These are phyloP conservation scores for Seiridium cupressi DNA, from an alignment of 2,329 filamentous ascomycete species.

Conservation along the genomic window DNA sequence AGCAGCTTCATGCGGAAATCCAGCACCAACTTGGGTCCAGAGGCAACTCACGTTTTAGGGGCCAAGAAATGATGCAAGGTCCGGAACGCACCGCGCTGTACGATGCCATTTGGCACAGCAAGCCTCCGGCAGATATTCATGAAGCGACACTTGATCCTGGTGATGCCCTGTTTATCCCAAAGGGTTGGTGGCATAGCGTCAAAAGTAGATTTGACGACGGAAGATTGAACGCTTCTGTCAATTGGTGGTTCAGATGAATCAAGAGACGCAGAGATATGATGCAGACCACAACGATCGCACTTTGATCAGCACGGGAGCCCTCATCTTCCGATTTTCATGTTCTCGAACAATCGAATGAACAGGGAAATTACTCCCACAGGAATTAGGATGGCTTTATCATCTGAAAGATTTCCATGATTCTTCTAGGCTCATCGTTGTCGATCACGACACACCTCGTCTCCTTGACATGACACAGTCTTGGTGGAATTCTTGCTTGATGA, in stretches of 20 bases:
- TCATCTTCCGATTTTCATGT: too few species aligned
- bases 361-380: too few species aligned
- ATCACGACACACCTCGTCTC: too few species aligned
- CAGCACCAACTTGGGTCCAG: constrained; percentile 36
- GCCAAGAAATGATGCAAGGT: constrained; percentile 90
- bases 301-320: too few species aligned
- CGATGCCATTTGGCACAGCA: constrained; percentile 64
- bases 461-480: too few species aligned
- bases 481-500: too few species aligned
- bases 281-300: too few species aligned
- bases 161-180: constrained; percentile 76
- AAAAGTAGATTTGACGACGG: constrained; percentile 53
- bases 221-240: constrained; percentile 46
- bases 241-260: constrained; percentile 76
- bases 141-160: constrained; percentile 61
- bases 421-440: too few species aligned
- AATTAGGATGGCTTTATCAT: too few species aligned
- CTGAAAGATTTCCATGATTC: too few species aligned
- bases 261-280: too few species aligned
- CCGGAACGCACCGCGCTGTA: constrained; percentile 66
- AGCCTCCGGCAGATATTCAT: constrained; percentile 28
- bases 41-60: constrained; percentile 57
- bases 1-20: constrained; percentile 58
- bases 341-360: too few species aligned
- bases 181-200: constrained; percentile 86